These are phyloP conservation scores for Fusarium pininemorale DNA, from an alignment of 2,329 filamentous ascomycete genomes.

Conservation along the genomic window DNA sequence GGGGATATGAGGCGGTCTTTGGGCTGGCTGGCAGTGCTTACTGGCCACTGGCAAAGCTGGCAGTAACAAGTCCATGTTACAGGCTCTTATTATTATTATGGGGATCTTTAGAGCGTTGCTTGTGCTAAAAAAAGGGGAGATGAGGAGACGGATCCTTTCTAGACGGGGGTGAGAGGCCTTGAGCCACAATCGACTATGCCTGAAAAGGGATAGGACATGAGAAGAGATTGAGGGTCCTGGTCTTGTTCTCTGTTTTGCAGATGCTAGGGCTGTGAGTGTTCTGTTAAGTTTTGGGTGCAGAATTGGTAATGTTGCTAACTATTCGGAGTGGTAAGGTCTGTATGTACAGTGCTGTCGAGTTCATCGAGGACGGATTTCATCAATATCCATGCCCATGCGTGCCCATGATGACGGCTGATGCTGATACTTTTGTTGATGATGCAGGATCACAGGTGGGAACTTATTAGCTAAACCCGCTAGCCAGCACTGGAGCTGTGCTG, in stretches of 20 bases:
- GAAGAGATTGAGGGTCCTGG: conserved; percentile 28
- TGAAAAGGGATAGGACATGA: neutral
- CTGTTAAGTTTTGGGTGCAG: neutral
- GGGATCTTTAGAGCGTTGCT: conserved; percentile 8
- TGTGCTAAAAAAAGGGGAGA: conserved; percentile 32
- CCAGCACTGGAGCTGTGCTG: neutral
- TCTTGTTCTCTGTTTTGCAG: neutral
- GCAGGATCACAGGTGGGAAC: conserved; percentile 15
- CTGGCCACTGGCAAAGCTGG: conserved; percentile 11
- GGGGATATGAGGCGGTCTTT: conserved; percentile 33
- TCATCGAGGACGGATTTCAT: neutral
- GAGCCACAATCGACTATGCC: conserved; percentile 20
- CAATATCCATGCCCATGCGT: neutral
- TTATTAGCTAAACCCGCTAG: conserved; percentile 4
- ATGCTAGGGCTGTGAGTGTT: conserved; percentile 9
- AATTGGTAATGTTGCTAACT: neutral
- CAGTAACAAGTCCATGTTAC: neutral
- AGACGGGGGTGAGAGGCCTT: neutral
- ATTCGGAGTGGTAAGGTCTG: neutral
- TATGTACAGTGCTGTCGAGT: neutral
- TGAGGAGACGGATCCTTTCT: conserved; percentile 20
- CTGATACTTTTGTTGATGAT: conserved; percentile 9
- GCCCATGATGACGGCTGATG: conserved; percentile 11
- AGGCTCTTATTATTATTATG: conserved; percentile 19
- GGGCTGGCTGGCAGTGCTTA: conserved; percentile 33